Conservation (phyloP, 2,329 filamentous ascomycete genomes). For the Bimuria novae-zelandiae region DNA sequence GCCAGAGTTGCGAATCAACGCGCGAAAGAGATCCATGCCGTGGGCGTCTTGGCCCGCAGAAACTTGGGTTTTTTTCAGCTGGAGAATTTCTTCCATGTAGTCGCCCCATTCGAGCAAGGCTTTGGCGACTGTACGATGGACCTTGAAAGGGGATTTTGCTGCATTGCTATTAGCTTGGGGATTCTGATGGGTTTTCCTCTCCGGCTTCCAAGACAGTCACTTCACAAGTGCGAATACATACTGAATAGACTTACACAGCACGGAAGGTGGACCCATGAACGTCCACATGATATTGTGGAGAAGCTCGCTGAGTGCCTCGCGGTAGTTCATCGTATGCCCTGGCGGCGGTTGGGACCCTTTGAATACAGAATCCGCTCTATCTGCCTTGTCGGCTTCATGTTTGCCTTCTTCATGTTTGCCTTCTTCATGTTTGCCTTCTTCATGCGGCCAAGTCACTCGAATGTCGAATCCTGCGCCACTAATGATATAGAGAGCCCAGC, state of each 20-base stretch:
- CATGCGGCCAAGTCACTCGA: constrained; percentile 61
- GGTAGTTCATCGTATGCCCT: constrained; percentile 64
- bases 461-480: constrained; percentile 74
- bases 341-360: constrained; percentile 37
- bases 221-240: background rate
- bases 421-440: constrained; percentile 51
- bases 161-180: background rate
- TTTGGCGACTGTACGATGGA: constrained; percentile 57
- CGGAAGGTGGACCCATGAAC: constrained; percentile 62
- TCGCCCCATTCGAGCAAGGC: constrained; percentile 67
- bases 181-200: background rate
- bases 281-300: constrained; percentile 68
- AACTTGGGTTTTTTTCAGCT: constrained; percentile 61
- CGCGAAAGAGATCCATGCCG: constrained; percentile 61
- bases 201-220: too few species aligned
- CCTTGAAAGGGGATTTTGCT: constrained; percentile 49
- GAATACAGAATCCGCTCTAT: constrained; percentile 34
- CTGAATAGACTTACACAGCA: constrained; percentile 53
- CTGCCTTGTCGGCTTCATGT: constrained; percentile 28
- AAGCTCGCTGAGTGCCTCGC: constrained; percentile 63
- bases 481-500: constrained; percentile 62
- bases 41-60: constrained; percentile 42
- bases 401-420: constrained; percentile 59
- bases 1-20: constrained; percentile 42
- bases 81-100: constrained; percentile 72